Base-by-base conservation (phyloP, 495 filamentous ascomycete species). In the Penicillium daleae region DNA sequence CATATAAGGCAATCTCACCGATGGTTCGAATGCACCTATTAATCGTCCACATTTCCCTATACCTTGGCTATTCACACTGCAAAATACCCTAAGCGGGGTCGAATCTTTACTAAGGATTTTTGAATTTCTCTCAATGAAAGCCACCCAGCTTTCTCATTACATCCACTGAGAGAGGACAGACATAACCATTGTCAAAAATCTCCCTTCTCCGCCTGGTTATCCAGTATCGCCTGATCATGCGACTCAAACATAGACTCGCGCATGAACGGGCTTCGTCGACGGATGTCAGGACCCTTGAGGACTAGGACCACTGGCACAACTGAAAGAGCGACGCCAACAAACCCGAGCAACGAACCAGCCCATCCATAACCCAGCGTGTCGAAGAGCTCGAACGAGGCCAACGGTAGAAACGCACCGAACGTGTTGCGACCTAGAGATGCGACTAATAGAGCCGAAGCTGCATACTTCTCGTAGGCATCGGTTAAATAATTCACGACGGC, bases 401-500 rank as follows among this genome's bases (percentile, higher is more conserved):
- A 65, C 1, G 80, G 77, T 35, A 76, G 58, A 48, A 72, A 75
- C 15, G 68, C 74, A 19, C 70, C 73, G 57, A 76, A 78, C 9
- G 71, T 37, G 27, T 76, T 79, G 12, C 75, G 61, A 0, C 76
- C 74, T 17, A 78, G 49, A 6, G 72, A 73, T 1, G 74, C 76
- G 3, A 73, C 76, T 1, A 68, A 71, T n/a, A 78, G 60, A 15
- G 76, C 76, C 9, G 69, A 72, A 1, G 75, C 75, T 12, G 75
- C 75, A 49, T 76, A 78, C 32, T 71, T 73, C 60, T 79, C 77
- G 33, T 82, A 82, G 10, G 77, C 74, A 59, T 82, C 79, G 4
- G 76, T 78, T 55, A 81, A 66, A 51, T 82, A 82, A 60, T 81
- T 82, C 32, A 79, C 72, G 1, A 80, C 76, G 0, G 77, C 78